Evolutionary conservation across 805 yeast species (phyloP), one percentile per base, ranked within the genome.

Genomic region (Starmerella potacharoeniae): DNA sequence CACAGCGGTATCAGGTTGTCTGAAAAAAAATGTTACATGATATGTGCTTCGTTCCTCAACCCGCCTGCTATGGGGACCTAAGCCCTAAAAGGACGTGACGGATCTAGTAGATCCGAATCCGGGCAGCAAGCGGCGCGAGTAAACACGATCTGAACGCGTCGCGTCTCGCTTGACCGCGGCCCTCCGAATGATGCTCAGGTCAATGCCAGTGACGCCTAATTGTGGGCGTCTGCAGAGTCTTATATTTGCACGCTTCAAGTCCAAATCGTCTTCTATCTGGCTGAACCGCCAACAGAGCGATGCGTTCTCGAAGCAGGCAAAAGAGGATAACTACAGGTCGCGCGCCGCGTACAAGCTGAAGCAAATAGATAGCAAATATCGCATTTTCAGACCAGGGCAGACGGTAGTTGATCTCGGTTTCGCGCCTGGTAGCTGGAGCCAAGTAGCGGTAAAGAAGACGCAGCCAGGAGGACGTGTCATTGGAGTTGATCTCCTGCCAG

Each of bases 351-450:
- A 81, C 71, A 93, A 93, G 65, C 72, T 93, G 36, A 67, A 81
- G 28, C 95, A 91, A 65, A 75, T 93, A 10, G 81, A 90, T 66
- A 73, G 79, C 14, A 80, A 77, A 62, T 85, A 74, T 69, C 68
- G 73, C 35, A 57, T 93, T 2, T 82, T 91, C 66, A 68, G 70
- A 41, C 74, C 74, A 2, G 74, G 80, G 0, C 75, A 71, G 60
- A 77, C 80, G 44, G 84, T 93, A 0, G 80, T 93, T 5, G 98
- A 93, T 71, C 71, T 93, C 47, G 76, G 96, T 0, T 89, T 81
- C 67, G 95, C 96, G 0, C 96, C 96, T 0, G 96, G 96, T 0
- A 89, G 95, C 3, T 88, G 96, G 96, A 79, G 91, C 8, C 95
- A 88, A 66, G 90, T 87, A 1, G 90, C 91, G 0, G 70, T 77